Base-by-base conservation (phyloP, 2,329 filamentous ascomycete genomes). In the Camptophora hylomeconis region DNA sequence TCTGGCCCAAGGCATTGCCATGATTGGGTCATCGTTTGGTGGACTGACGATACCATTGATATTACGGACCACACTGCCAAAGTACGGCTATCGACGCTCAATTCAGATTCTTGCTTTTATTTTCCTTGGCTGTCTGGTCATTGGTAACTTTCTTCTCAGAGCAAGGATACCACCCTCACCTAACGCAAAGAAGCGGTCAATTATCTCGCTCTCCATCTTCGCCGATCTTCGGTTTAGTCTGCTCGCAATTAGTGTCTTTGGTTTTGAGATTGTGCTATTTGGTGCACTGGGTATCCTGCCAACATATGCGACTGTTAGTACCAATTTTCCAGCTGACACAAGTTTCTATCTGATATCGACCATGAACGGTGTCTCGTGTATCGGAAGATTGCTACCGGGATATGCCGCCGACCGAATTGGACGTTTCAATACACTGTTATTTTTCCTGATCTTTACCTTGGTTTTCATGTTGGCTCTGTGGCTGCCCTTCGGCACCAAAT, bases 221-320 rank as follows among this genome's bases (percentile, higher is more conserved):
- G 45, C 41, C 2, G 56, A 56, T 3, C 47, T 50, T 2, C 50
- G 58, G 0, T 57, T 65, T 15, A 51, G 46, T 2, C 56, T 64
- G 18, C 45, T 64, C 3, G 53, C 57, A 0, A 40, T 52, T 4
- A 53, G 53, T 0, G 50, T 64, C 6, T 62, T 65, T 32, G 48
- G 54, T 2, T 55, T 66, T 12, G 63, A 67, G 25, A 60, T 65
- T 26, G 58, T 59, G 20, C 52, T 65, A 9, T 66, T 65, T 22
- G 60, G 60, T 8, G 53, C 58, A n/a, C 53, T 57, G 1, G 58
- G 57, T 1, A 50, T 65, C 5, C 42, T 66, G 1, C 62, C 63
- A 1, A 63, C 60, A 0, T 65, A 65, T 35, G 56, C 57, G 2
- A 56, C 53, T 0, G 41, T 62, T 18, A 41, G 51, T 5, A 31